A percentile compares a stretch with the other conserved stretches of the same genome.
phyloP scores from a whole-genome alignment of 345 rosid genomes.

The Diplotaxis tenuifolia region DNA sequence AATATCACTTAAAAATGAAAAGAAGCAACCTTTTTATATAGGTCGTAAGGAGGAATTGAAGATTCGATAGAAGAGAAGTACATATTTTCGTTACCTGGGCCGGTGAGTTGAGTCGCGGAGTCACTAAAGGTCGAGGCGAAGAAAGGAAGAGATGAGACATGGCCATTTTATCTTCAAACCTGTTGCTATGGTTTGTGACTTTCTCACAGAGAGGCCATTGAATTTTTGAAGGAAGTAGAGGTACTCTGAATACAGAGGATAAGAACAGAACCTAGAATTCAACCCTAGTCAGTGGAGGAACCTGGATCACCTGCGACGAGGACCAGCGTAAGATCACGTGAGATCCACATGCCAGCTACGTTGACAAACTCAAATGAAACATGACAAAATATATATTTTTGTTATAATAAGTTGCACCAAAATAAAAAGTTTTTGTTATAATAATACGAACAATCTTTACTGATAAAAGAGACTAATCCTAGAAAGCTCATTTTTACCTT shows the following conservation, averaged over 20 bases:
- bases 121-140: slow-evolving; percentile 14
- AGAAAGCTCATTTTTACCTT: no score
- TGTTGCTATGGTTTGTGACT: not conserved
- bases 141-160: slow-evolving; percentile 32
- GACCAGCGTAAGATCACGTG: slow-evolving; percentile 18
- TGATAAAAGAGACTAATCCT: no score
- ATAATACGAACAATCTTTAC: no score
- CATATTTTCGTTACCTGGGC: slow-evolving; percentile 22
- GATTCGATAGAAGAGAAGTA: slow-evolving; percentile 14
- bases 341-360: not conserved
- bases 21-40: not conserved
- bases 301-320: not conserved
- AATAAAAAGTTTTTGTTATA: no score
- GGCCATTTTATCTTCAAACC: not conserved
- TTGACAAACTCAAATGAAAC: not conserved
- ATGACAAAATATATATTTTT: no score
- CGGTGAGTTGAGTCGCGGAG: slow-evolving; percentile 23
- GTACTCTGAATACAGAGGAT: slow-evolving; percentile 14
- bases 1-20: not conserved
- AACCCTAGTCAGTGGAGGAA: not conserved
- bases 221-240: not conserved
- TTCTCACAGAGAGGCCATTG: not conserved
- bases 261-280: slow-evolving; percentile 6
- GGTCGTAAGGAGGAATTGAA: slow-evolving; percentile 8
- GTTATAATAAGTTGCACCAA: no score